Evolutionary conservation across 257 asterid species (phyloP), one percentile per base, ranked within the genome.

Genomic region (Misopates orontium): DNA sequence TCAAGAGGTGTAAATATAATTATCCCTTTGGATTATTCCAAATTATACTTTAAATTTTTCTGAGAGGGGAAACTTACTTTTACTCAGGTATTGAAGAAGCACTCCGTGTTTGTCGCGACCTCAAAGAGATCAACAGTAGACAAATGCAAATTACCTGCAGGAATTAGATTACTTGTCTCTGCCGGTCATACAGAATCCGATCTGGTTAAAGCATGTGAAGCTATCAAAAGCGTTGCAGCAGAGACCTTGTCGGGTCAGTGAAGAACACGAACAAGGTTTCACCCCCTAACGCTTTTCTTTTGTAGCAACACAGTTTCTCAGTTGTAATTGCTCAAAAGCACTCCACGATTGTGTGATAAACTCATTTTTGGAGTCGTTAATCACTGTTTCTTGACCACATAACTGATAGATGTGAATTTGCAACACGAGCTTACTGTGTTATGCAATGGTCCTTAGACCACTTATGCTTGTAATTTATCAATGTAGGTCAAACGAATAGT

Each of bases 111-210:
- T 58, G 80, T 91, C 44, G 85, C 81, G 16, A 80, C 90, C 56
- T 82, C 96, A 22, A 91, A 76, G 76, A 74, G 95, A 79, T 86
- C 98, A 10, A 79, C 81, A 6, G 73, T 89, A 11, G 98, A 91
- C 80, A 91, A 85, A 75, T 91, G 98, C 87, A 82, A 79, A 44
- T 73, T 88, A 66, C 96, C 95, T 1, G 84, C 71, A n/a, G 98
- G 95, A 56, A 81, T 91, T 40, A 84, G 91, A 69, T 63, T 86
- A 68, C 82, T 72, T 32, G 84, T 83, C 16, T 92, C 96, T 56
- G 93, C 98, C 39, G 95, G 79, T 45, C 98, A 92, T 76, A 75
- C 95, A 47, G 87, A 85, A 67, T 64, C 84, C 0, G 97, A 92
- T 83, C 53, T 89, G 60, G 77, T 47, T 60, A 84, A 84, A 78